Evolutionary conservation across 176 grass and related monocot genomes (phyloP).

Genomic region (Dendrocalamus sinicus): DNA sequence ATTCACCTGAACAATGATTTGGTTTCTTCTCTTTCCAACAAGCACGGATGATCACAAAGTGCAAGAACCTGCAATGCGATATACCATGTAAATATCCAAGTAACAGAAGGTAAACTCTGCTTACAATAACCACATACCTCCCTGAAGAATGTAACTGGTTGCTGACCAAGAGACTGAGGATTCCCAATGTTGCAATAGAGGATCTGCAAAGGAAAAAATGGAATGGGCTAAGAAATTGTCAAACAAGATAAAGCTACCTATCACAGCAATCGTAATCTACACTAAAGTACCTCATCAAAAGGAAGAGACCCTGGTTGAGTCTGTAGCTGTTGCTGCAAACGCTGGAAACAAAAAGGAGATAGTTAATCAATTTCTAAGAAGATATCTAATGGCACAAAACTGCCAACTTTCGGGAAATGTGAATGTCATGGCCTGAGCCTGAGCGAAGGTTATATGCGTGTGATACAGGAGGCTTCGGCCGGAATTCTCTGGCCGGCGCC

Average conservation of each 20-base stretch:
- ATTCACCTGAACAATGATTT: conserved; percentile 80
- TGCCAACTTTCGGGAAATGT: background rate
- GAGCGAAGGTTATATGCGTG: too few relatives aligned
- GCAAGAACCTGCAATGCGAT: conserved; percentile 86
- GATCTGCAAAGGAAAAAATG: conserved; percentile 57
- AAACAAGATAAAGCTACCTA: conserved; percentile 6
- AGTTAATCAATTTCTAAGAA: conserved; percentile 26
- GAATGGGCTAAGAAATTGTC: conserved; percentile 33
- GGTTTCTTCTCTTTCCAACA: conserved; percentile 79
- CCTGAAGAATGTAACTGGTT: conserved; percentile 90
- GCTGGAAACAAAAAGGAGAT: conserved; percentile 57
- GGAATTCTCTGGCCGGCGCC: too few relatives aligned
- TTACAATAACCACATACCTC: conserved; percentile 63
- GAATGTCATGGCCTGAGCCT: too few relatives aligned
- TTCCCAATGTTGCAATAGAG: conserved; percentile 98
- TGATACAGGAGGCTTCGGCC: too few relatives aligned
- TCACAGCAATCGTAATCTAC: background rate
- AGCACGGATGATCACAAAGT: conserved; percentile 78
- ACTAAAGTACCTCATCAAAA: conserved; percentile 77
- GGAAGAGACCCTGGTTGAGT: conserved; percentile 84
- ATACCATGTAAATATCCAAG: conserved; percentile 35
- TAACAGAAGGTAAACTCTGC: conserved; percentile 17
- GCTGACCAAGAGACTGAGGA: conserved; percentile 97
- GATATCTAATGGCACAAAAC: conserved; percentile 15
- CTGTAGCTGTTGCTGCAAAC: conserved; percentile 78